A percentile compares a stretch with the other conserved stretches of the same genome.
Evolutionary conservation across 257 asterid genomes (phyloP).

Genomic region (Salvia splendens): DNA sequence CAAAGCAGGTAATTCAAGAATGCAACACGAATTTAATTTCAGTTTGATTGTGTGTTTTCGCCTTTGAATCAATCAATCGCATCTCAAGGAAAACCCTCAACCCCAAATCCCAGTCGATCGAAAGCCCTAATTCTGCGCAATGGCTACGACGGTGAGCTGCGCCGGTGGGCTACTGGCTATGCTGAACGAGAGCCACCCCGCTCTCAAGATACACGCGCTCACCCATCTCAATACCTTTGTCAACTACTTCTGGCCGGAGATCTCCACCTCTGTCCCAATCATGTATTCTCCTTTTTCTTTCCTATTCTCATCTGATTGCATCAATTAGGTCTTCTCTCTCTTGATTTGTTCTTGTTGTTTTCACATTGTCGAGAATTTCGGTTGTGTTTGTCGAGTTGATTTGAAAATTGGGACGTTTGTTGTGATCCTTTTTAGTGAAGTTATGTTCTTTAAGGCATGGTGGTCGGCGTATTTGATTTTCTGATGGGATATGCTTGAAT

Average conservation of each 20-base stretch:
- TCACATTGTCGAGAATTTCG: not conserved
- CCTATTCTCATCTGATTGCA: not conserved
- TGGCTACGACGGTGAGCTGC: slow-evolving; percentile 81
- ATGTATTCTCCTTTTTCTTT: slow-evolving; percentile 43
- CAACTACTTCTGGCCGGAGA: slow-evolving; percentile 91
- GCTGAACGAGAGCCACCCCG: slow-evolving; percentile 81
- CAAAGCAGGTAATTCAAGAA: too few species aligned
- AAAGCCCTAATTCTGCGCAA: slow-evolving; percentile 28
- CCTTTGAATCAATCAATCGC: not conserved
- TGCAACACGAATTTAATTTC: too few species aligned
- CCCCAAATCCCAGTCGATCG: slow-evolving; percentile 36
- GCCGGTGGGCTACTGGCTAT: slow-evolving; percentile 92
- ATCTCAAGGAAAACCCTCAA: slow-evolving; percentile 9
- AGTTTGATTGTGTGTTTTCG: not conserved
- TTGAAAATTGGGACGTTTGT: not conserved
- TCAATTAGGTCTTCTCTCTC: not conserved
- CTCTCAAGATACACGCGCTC: slow-evolving; percentile 81
- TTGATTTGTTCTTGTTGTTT: not conserved
- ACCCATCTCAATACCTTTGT: slow-evolving; percentile 76
- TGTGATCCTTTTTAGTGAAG: not conserved
- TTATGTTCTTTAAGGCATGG: not conserved
- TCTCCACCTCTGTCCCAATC: slow-evolving; percentile 77
- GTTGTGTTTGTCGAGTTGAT: too few species aligned
- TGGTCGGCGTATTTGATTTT: not conserved
- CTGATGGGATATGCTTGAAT: not conserved